Evolutionary conservation across 2,329 filamentous ascomycete species (phyloP), one percentile per base, ranked within the genome.

Genomic region (Boeremia exigua): DNA sequence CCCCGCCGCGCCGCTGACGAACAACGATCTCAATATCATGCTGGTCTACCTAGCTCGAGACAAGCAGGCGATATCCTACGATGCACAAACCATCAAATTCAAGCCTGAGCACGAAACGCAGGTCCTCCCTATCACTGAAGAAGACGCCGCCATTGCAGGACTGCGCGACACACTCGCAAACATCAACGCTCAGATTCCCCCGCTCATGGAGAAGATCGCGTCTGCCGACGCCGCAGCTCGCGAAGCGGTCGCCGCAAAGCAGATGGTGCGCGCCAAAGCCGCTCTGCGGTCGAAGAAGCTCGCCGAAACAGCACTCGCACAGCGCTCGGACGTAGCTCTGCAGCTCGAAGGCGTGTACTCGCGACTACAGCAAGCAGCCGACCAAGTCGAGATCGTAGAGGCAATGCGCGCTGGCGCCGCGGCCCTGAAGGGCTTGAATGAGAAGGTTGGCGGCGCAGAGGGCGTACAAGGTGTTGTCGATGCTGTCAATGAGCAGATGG

Each of bases 351-450:
- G 91, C 59, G 88, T 96, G 0, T 90, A 92, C 49, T 77, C 82
- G n/a, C 90, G 88, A 69, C 90, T 99, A 48, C 88, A 96, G 72
- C 88, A 94, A 74, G 95, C 95, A 0, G 84, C 87, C 0, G 90
- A 93, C 74, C 91, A 97, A 60, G 86, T 96, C 8, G 89, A 92
- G 65, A 84, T 97, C 12, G 86, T 98, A 8, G 84, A 85, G 56
- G 88, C 92, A 6, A 93, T 99, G 88, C 86, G 92, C 69, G 84
- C 87, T 14, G 92, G 91, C 59, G 86, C 89, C 0, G 83, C 82
- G 30, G 91, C 90, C 1, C 82, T 99, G 30, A 84, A 84, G 62
- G 81, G 80, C 25, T 81, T 99, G 28, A 92, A 96, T 70, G 82
- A 84, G 42, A 85, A 91, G 70, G 84, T 92, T 19, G 95, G 95